Percentiles rank a stretch among this genome's conserved stretches.
These are phyloP conservation scores for Myxozyma nipponensis DNA, from an alignment of 805 yeast species.

Conservation along the genomic window DNA sequence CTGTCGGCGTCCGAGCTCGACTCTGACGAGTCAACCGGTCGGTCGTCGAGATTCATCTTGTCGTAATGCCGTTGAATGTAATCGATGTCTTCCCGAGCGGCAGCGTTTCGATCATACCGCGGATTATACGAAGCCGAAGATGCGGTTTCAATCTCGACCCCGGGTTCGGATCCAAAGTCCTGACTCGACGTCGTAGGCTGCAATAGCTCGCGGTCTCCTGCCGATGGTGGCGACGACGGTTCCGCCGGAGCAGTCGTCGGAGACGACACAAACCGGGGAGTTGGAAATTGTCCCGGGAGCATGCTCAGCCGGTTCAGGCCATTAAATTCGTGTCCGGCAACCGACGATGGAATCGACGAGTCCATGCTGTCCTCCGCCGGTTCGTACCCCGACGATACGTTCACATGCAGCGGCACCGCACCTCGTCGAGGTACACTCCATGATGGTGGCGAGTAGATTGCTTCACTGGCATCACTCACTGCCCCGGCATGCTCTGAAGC, in stretches of 20 bases:
- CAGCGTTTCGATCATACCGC: background rate
- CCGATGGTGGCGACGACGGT: background rate
- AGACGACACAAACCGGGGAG: background rate
- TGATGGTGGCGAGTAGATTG: background rate
- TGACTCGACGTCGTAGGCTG: background rate
- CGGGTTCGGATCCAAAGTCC: constrained; percentile 1
- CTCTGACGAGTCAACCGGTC: constrained; percentile 20
- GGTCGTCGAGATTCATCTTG: constrained; percentile 8
- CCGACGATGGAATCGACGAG: constrained; percentile 20
- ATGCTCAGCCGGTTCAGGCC: constrained; percentile 16
- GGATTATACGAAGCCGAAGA: background rate
- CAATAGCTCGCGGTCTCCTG: background rate
- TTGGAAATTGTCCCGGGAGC: background rate
- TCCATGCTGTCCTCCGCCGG: background rate
- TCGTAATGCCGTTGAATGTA: constrained; percentile 7
- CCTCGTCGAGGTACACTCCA: background rate
- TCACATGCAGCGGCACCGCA: background rate
- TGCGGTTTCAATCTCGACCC: constrained; percentile 2
- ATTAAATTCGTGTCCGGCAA: constrained; percentile 12
- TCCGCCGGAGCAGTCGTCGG: background rate
- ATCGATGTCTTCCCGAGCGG: constrained; percentile 4
- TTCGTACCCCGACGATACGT: background rate
- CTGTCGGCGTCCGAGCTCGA: constrained; percentile 13
- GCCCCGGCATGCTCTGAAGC: background rate
- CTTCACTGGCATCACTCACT: background rate